A percentile compares a stretch with the other conserved stretches of the same genome.
These are phyloP conservation scores for Ascodesmis nigricans DNA, from an alignment of 495 filamentous ascomycete species.

Conservation along the genomic window DNA sequence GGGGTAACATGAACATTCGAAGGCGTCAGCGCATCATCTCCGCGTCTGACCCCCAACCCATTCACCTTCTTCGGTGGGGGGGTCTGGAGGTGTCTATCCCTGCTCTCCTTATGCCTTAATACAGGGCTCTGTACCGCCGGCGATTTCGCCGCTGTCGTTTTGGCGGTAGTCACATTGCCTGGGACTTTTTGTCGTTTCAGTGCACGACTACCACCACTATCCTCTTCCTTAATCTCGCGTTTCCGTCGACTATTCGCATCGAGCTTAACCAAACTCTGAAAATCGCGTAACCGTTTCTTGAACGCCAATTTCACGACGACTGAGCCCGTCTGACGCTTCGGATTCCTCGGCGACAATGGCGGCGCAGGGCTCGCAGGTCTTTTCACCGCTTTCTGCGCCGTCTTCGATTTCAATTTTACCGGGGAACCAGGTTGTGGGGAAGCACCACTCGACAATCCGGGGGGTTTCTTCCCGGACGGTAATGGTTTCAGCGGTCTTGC, in stretches of 20 bases:
- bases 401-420: conserved; percentile 12
- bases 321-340: conserved; percentile 13
- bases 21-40: not conserved
- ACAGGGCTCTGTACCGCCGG: too few species aligned
- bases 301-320: conserved; percentile 17
- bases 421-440: conserved; percentile 13
- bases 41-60: conserved; percentile 3
- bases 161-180: too few species aligned
- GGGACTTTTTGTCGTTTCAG: too few species aligned
- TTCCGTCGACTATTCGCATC: too few species aligned
- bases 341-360: conserved; percentile 10
- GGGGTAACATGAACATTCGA: not conserved
- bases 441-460: conserved; percentile 11
- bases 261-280: conserved; percentile 12
- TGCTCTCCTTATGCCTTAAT: too few species aligned
- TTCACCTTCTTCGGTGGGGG: conserved; percentile 21
- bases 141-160: too few species aligned
- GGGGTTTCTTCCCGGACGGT: conserved; percentile 16
- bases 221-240: too few species aligned
- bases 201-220: too few species aligned
- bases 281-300: conserved; percentile 11
- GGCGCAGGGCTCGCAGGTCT: conserved; percentile 18
- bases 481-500: conserved; percentile 7
- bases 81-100: conserved; percentile 14
- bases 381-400: conserved; percentile 17